Evolutionary conservation across 2,329 filamentous ascomycete species (phyloP), one percentile per base, ranked within the genome.

Genomic region (Pestalotiopsis sp.): DNA sequence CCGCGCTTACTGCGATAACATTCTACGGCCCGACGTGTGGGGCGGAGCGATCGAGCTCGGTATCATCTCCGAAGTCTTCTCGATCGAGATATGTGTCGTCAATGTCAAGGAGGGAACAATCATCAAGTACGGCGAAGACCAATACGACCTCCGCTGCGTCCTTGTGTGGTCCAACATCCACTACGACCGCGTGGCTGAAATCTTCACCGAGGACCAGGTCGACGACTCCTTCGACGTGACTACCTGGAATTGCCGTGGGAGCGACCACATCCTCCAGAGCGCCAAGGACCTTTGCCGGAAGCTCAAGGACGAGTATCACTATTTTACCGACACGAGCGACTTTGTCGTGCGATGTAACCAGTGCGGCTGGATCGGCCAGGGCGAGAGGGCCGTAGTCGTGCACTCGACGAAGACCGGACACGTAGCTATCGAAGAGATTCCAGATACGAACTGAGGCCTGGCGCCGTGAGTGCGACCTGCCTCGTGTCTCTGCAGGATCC

Each of bases 141-240:
- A 88, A 66, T 79, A 83, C 41, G 88, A 71, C 68, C 62, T 86
- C 55, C 87, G 93, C 6, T 95, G 93, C 75, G 90, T 97, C 31
- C 83, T 98, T 27, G 91, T 97, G 0, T 98, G 97, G 80, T 95
- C 92, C 0, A 94, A 94, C 2, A 96, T 98, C 64, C 95, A 98
- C 79, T 98, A 98, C 81, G 95, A 98, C 79, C 91, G 93, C 6
- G 91, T 98, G 69, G 94, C 93, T 0, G 89, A 97, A 72, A 91
- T 90, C 20, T 89, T 87, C 52, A 90, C 85, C 25, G 87, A 85
- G 71, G 86, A 81, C 72, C 89, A 88, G 3, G 84, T 85, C 73
- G 85, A 83, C 59, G 85, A 93, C 0, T 92, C 96, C 31, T 88
- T 91, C 71, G 95, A 98, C 76, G 88, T 91, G 60, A 84, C 86